These are phyloP conservation scores for Pelomyxa schiedti DNA, from an alignment of 78 protist species.

Conservation along the genomic window DNA sequence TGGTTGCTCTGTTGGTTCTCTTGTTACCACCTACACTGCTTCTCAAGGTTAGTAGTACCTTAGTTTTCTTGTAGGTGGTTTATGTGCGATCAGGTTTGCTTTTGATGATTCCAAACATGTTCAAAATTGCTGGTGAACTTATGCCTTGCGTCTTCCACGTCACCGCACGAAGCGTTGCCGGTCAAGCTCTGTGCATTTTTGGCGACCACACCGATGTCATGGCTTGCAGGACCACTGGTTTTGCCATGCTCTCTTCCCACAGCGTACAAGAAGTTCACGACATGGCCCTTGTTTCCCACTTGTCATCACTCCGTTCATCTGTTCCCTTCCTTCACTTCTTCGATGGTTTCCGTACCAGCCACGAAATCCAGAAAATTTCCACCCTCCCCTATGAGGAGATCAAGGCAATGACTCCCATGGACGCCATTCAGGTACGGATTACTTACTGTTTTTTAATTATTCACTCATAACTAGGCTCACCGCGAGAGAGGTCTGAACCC, in stretches of 20 bases:
- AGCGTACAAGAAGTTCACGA: conserved; percentile 51
- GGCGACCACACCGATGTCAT: conserved; percentile 65
- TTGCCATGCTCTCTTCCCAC: conserved; percentile 14
- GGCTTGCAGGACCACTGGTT: conserved; percentile 49
- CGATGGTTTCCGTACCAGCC: conserved; percentile 61
- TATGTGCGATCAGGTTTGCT: conserved; percentile 29
- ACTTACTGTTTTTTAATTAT: no score
- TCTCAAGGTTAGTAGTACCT: conserved; percentile 23
- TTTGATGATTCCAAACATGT: conserved; percentile 70
- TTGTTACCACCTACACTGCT: conserved; percentile 54
- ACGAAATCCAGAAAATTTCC: conserved; percentile 42
- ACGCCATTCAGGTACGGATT: no score
- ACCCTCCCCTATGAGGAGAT: conserved; percentile 19
- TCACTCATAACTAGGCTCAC: no score
- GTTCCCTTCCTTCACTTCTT: conserved; percentile 66
- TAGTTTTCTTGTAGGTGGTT: background rate
- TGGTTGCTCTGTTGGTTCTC: conserved; percentile 22
- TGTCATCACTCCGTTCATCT: conserved; percentile 19
- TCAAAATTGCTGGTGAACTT: conserved; percentile 62
- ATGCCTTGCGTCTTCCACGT: conserved; percentile 58
- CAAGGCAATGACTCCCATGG: conserved; percentile 3
- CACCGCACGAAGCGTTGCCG: conserved; percentile 41
- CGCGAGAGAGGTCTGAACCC: conserved; percentile 47
- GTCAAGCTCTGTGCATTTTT: conserved; percentile 55
- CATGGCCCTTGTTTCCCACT: conserved; percentile 44